Evolutionary conservation across 495 filamentous ascomycete genomes (phyloP).

Genomic region (Gamarada debralockiae): DNA sequence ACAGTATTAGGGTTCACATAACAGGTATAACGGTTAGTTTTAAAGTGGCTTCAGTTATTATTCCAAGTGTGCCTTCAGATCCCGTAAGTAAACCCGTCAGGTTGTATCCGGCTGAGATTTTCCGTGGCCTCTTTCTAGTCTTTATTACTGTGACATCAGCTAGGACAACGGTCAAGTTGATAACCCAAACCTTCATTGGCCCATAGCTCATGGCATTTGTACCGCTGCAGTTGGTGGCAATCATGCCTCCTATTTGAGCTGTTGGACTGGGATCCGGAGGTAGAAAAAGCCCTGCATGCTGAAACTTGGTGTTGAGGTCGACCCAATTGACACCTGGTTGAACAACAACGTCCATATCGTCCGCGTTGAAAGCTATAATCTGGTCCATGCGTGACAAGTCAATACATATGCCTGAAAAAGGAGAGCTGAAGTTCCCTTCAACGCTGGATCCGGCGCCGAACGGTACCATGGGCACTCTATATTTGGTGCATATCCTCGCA

Average conservation of each 20-base stretch:
- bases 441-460: conserved; percentile 72
- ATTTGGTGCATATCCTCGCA: conserved; percentile 66
- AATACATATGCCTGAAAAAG: conserved; percentile 66
- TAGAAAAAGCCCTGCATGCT: conserved; percentile 65
- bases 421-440: conserved; percentile 72
- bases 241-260: conserved; percentile 89
- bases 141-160: conserved; percentile 89
- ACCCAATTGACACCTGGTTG: conserved; percentile 80
- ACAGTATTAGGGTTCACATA: no score
- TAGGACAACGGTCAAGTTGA: conserved; percentile 82
- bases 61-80: conserved; percentile 82
- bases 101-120: conserved; percentile 82
- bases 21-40: conserved; percentile 77
- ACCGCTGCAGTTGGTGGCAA: conserved; percentile 85
- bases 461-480: conserved; percentile 65
- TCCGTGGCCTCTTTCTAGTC: conserved; percentile 68
- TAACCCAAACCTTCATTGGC: conserved; percentile 93
- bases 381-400: conserved; percentile 74
- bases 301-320: conserved; percentile 63
- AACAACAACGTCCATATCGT: conserved; percentile 76
- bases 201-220: conserved; percentile 91
- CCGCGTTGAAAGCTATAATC: conserved; percentile 61
- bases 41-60: conserved; percentile 82
- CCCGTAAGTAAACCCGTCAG: conserved; percentile 81
- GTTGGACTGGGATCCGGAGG: conserved; percentile 77